phyloP scores from a whole-genome alignment of 345 rosid species.

The Lepidium sativum region DNA sequence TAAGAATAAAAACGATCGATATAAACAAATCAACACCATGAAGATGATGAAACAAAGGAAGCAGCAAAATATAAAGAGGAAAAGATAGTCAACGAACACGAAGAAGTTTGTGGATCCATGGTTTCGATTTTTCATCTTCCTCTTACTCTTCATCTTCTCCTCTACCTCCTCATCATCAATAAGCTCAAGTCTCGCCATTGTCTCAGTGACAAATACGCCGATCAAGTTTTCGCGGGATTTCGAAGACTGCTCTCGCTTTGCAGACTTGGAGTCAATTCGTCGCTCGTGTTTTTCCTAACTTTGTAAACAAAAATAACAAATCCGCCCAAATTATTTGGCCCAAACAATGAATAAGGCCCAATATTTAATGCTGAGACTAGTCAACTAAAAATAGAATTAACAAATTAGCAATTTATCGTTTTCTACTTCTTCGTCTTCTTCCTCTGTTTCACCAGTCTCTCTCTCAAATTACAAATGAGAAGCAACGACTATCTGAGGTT shows the following conservation, averaged over 20 bases:
- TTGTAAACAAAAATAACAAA: neutral
- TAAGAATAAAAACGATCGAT: conserved; percentile 27
- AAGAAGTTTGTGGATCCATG: conserved; percentile 62
- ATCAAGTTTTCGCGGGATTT: neutral
- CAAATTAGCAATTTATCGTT: neutral
- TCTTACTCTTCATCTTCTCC: neutral
- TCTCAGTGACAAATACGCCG: neutral
- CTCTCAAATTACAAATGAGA: conserved; percentile 9
- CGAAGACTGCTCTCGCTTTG: neutral
- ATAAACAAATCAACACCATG: conserved; percentile 40
- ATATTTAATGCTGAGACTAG: neutral
- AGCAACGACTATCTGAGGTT: neutral
- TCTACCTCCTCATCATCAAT: conserved; percentile 12
- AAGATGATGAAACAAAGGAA: conserved; percentile 53
- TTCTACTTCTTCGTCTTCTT: neutral
- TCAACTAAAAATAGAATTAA: conserved; percentile 1
- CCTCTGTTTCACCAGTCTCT: conserved; percentile 6
- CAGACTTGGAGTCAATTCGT: neutral
- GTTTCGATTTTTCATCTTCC: conserved; percentile 35
- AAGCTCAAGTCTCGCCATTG: conserved; percentile 16
- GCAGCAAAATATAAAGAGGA: conserved; percentile 59
- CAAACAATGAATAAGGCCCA: neutral
- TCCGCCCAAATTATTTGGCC: neutral
- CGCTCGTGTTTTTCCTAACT: neutral
- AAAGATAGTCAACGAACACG: conserved; percentile 61